Base-by-base conservation (phyloP, 2,329 filamentous ascomycete species). In the Septoria petroselini region DNA sequence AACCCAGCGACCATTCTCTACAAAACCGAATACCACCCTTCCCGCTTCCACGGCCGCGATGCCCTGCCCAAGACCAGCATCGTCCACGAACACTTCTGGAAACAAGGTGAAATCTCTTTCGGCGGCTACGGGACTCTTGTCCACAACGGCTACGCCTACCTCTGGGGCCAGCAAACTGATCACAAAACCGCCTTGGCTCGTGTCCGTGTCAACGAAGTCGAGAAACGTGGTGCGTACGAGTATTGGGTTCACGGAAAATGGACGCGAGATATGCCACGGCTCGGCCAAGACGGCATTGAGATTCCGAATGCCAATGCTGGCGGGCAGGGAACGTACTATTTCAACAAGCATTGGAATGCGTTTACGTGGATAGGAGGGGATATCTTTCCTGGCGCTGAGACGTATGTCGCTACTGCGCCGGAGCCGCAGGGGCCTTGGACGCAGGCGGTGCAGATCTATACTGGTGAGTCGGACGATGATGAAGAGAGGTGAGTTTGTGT, bases 291-390 rank as follows among this genome's bases (percentile, higher is more conserved):
- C 2, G 54, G 51, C 0, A 39, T 52, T 1, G 38, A 52, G 15
- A 60, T 63, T 7, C 40, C 49, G 2, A 61, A 64, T 46, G 55
- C 52, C 4, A 52, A 52, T 23, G 56, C 56, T 5, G 59, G 60
- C 9, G 59, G 56, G 2, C 60, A 63, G 18, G 58, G 59, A 7
- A 63, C 54, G 1, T 62, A 59, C 27, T 64, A 61, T 43, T 62
- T 58, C 48, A 61, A 55, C 12, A 44, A 52, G 27, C 50, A 54
- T 9, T 64, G 56, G 59, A 14, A 57, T 4, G 53, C 54, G 4
- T 65, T 56, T 35, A 54, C 62, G 4, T 65, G 60, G 62, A 61
- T 65, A 18, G 62, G 62, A 19, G 58, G 61, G n/a, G 43, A 50
- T 35, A 25, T 38, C 3, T 56, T 54, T 23, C 50, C 50, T 8